phyloP scores from a whole-genome alignment of 2,329 filamentous ascomycete species.

The Ambrosiella beaveri region DNA sequence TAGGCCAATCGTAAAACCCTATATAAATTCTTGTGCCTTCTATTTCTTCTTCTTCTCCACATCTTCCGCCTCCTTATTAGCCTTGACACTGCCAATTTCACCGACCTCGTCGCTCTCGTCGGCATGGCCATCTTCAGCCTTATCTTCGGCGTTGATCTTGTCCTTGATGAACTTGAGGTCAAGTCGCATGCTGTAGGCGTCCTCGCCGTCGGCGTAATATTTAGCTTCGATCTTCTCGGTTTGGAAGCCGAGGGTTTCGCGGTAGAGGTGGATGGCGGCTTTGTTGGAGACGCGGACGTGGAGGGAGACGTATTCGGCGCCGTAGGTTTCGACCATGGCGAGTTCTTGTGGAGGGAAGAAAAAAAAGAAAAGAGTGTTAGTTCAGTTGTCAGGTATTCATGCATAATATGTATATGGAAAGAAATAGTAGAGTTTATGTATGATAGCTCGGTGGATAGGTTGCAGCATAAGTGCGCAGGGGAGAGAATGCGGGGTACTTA shows the following conservation, averaged over 20 bases:
- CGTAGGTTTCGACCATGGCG: constrained; percentile 92
- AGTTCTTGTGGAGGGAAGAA: constrained; percentile 38
- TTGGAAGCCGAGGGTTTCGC: constrained; percentile 76
- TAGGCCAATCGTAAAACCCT: neutral
- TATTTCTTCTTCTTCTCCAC: constrained; percentile 25
- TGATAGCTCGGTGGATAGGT: too few relatives aligned
- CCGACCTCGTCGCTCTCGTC: constrained; percentile 59
- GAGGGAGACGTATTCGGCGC: constrained; percentile 80
- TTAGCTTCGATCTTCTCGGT: constrained; percentile 73
- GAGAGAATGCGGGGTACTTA: constrained; percentile 29
- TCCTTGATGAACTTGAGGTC: constrained; percentile 49
- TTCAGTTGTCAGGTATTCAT: neutral
- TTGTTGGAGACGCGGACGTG: constrained; percentile 91
- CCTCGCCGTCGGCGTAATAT: constrained; percentile 96
- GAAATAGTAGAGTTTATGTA: neutral
- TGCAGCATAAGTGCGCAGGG: too few relatives aligned
- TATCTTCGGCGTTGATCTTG: constrained; percentile 27
- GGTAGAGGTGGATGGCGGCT: constrained; percentile 81
- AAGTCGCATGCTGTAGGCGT: constrained; percentile 87
- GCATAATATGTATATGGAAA: neutral
- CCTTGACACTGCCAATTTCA: constrained; percentile 32
- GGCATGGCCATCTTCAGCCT: constrained; percentile 24
- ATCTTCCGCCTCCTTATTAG: neutral
- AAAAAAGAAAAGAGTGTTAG: neutral
- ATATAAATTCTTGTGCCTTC: neutral